These are phyloP conservation scores for Panus rudis DNA, from an alignment of 768 basidiomycete genomes.

Conservation along the genomic window DNA sequence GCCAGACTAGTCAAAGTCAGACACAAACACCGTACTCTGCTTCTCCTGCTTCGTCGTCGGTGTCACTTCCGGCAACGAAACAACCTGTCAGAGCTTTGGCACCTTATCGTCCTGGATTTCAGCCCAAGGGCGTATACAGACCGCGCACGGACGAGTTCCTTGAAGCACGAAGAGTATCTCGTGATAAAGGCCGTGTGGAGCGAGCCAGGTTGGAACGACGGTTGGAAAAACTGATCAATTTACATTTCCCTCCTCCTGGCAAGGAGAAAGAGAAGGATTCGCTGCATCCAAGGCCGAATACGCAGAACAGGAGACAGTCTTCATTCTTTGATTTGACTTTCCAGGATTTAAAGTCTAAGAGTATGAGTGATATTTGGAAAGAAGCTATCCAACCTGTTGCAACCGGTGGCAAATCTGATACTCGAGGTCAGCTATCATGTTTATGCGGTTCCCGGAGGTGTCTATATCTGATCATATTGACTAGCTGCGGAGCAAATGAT, in stretches of 20 bases:
- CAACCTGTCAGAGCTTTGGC: slow-evolving; percentile 26
- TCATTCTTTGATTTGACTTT: slow-evolving; percentile 72
- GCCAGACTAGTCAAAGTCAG: background rate
- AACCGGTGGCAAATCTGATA: slow-evolving; percentile 48
- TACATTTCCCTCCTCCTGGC: slow-evolving; percentile 52
- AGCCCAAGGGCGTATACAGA: slow-evolving; percentile 80
- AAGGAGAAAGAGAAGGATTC: slow-evolving; percentile 10
- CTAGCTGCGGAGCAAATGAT: slow-evolving; percentile 83
- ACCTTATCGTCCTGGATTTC: slow-evolving; percentile 88
- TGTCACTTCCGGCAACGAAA: slow-evolving; percentile 10
- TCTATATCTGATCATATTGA: background rate
- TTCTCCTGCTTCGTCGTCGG: slow-evolving; percentile 17
- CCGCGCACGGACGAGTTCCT: slow-evolving; percentile 80
- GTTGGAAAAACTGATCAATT: slow-evolving; percentile 76
- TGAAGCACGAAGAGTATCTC: slow-evolving; percentile 31
- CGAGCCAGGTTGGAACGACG: slow-evolving; percentile 79
- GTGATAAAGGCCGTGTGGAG: slow-evolving; percentile 58
- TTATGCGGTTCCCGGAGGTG: background rate
- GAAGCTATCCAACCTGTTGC: slow-evolving; percentile 44
- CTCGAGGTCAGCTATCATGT: slow-evolving; percentile 46
- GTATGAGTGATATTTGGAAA: slow-evolving; percentile 65
- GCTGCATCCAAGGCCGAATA: slow-evolving; percentile 8
- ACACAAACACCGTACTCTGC: slow-evolving; percentile 1
- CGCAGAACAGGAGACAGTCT: slow-evolving; percentile 41
- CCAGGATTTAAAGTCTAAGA: slow-evolving; percentile 47